These are phyloP conservation scores for Volvariella surrecta DNA, from an alignment of 1,284 basidiomycete species.

Conservation along the genomic window DNA sequence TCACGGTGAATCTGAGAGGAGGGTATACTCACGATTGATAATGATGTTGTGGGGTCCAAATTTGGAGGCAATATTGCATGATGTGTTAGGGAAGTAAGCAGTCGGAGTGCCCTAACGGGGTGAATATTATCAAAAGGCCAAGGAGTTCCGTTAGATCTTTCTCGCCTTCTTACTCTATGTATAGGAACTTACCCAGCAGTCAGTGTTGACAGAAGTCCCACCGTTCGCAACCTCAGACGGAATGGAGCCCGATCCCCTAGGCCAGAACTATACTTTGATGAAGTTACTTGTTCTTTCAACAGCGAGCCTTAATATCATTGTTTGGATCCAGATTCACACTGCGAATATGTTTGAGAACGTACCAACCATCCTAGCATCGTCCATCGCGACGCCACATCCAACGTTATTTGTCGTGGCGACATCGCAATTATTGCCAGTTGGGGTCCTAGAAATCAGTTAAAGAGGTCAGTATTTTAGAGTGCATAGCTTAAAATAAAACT, in stretches of 20 bases:
- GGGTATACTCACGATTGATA: constrained; percentile 29
- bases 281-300: constrained; percentile 34
- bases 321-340: neutral
- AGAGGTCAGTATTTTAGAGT: neutral
- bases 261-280: constrained; percentile 52
- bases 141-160: neutral
- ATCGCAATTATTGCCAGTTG: constrained; percentile 33
- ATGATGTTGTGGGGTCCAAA: constrained; percentile 28
- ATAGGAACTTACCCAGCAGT: constrained; percentile 27
- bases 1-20: neutral
- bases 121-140: neutral
- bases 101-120: constrained; percentile 22
- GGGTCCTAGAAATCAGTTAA: constrained; percentile 13
- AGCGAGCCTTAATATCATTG: constrained; percentile 13
- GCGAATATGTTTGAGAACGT: constrained; percentile 24
- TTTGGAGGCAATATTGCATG: constrained; percentile 20
- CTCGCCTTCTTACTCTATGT: neutral
- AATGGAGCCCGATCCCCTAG: constrained; percentile 26
- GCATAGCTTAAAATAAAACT: neutral
- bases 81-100: constrained; percentile 23
- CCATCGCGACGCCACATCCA: constrained; percentile 47
- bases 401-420: constrained; percentile 37
- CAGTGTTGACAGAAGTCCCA: constrained; percentile 28
- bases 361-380: constrained; percentile 33
- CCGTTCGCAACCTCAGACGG: constrained; percentile 35